Conservation (phyloP, 2,329 filamentous ascomycete species). For the Nothomitra cinnamomea region DNA sequence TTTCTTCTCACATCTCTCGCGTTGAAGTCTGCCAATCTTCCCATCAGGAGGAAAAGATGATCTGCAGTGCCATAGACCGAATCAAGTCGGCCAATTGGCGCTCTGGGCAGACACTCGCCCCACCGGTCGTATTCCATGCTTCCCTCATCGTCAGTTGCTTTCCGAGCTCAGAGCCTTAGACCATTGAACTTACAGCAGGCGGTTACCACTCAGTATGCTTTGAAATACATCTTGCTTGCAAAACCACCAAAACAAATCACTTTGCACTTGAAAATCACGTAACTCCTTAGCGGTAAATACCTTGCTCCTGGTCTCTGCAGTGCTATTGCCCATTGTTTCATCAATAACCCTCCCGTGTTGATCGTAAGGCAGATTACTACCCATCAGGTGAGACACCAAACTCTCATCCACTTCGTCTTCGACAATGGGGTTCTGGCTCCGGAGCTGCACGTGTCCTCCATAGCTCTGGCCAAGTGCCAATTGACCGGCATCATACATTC, state of each 20-base stretch:
- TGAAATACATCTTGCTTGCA: slow-evolving; percentile 88
- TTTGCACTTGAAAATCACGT: slow-evolving; percentile 61
- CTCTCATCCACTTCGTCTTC: slow-evolving; percentile 33
- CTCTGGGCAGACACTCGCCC: slow-evolving; percentile 77
- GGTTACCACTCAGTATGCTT: slow-evolving; percentile 72
- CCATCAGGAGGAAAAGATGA: slow-evolving; percentile 68
- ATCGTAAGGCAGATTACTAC: slow-evolving; percentile 40
- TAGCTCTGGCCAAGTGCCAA: background rate
- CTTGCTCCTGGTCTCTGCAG: slow-evolving; percentile 13
- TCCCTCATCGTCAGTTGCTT: background rate
- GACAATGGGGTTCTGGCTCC: slow-evolving; percentile 12
- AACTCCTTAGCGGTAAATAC: slow-evolving; percentile 41
- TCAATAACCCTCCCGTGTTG: slow-evolving; percentile 33
- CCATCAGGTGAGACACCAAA: slow-evolving; percentile 41
- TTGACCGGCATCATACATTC: slow-evolving; percentile 13
- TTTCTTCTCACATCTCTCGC: slow-evolving; percentile 66
- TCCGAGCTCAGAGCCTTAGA: background rate
- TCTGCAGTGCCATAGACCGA: slow-evolving; percentile 81
- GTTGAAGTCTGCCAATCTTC: slow-evolving; percentile 61
- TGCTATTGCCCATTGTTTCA: slow-evolving; percentile 8
- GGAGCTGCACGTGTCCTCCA: slow-evolving; percentile 7
- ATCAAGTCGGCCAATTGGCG: slow-evolving; percentile 58
- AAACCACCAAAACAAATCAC: slow-evolving; percentile 93
- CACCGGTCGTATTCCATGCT: slow-evolving; percentile 68
- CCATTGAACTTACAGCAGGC: slow-evolving; percentile 53